phyloP scores from a whole-genome alignment of 345 rosid genomes.

The Ricinus communis region DNA sequence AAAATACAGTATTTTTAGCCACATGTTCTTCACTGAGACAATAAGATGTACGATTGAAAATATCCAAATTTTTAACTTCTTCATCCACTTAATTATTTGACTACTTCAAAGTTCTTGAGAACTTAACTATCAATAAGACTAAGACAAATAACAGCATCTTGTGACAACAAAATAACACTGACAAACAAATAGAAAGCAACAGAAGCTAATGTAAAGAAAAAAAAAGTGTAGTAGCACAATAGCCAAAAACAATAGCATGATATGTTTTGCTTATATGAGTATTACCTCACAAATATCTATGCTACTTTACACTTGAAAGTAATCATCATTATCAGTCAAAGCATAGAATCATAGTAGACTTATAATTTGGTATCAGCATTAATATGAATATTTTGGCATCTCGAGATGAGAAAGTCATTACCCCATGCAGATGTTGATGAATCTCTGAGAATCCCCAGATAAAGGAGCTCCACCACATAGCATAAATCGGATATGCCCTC shows the following conservation, averaged over 20 bases:
- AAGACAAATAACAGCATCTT: not conserved
- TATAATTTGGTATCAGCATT: not conserved
- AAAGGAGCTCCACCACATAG: conserved; percentile 94
- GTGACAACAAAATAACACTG: not conserved
- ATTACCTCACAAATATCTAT: not conserved
- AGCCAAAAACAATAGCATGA: not conserved
- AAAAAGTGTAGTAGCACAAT: not conserved
- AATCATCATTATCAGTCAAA: not conserved
- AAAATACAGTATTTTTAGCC: not conserved
- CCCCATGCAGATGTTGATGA: conserved; percentile 94
- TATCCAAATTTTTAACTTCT: too few species aligned
- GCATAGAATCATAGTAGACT: not conserved
- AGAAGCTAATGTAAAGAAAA: not conserved
- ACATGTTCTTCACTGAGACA: not conserved
- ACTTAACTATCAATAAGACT: not conserved
- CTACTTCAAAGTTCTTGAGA: too few species aligned
- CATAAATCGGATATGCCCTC: conserved; percentile 71
- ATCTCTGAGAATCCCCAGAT: conserved; percentile 76
- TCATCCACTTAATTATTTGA: too few species aligned
- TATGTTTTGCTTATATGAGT: not conserved
- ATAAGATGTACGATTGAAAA: too few species aligned
- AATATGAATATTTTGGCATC: not conserved
- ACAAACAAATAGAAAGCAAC: too few species aligned
- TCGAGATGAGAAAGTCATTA: conserved; percentile 30
- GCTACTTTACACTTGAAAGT: not conserved